Base-by-base conservation (phyloP, 2,329 filamentous ascomycete species). In the Zymoseptoria pseudotritici region DNA sequence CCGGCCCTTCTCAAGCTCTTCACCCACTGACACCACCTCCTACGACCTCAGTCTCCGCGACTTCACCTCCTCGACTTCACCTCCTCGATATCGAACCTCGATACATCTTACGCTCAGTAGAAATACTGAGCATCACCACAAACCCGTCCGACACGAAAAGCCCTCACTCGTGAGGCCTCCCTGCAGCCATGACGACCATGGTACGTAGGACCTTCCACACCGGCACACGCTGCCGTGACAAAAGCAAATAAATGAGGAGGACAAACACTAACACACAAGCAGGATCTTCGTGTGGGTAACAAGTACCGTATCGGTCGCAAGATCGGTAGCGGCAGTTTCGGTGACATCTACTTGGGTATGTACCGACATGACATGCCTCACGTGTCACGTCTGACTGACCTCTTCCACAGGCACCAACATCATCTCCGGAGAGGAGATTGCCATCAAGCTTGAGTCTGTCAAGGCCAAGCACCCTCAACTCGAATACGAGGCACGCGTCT, bases 291-390 rank as follows among this genome's bases (percentile, higher is more conserved):
- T 74, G 94, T 99, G 79, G 94, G 94, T 79, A 97, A 97, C 78
- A 97, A 99, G 76, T 99, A 99, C 86, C 91, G 94, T 72, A 97
- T 99, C 78, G 94, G 94, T 76, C 91, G 94, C 72, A 99, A 99
- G 85, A 99, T 99, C 73, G 94, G 94, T 70, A 96, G 91, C 70
- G 94, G 94, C 69, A 92, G 88, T 73, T 99, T 99, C 76, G 94
- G 94, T 80, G 94, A 97, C 72, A 97, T 99, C 75, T 99, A 97
- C 79, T 86, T 97, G 58, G 85, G 85, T 87, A 77, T 68, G 82
- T 69, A n/a, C 22, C 19, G 19, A 53, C 20, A 52, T 17, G 36
- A 6, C 36, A 46, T 6, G 36, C 13, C 36, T n/a, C 36, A 17
- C 36, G 36, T 46, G 17, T 17, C 19, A 57, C 24, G 36, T 36